Base-by-base conservation (phyloP, 108 stramenopile genomes). In the Pseudonitzschia delicatissima region DNA sequence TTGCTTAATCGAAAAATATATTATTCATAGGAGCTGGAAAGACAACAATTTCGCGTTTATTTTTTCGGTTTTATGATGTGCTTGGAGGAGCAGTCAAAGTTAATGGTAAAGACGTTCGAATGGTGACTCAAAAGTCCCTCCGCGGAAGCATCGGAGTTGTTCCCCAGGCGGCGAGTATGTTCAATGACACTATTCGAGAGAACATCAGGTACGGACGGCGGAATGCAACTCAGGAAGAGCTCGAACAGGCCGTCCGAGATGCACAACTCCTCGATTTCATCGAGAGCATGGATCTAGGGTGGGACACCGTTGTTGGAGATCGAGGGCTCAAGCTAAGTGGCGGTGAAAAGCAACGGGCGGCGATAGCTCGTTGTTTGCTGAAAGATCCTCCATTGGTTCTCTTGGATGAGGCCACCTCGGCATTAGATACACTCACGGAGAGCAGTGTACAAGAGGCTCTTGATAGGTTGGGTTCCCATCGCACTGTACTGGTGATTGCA, bases 241-340 rank as follows among this genome's bases (percentile, higher is more conserved):
- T 95, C 45, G 68, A 76, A 51, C 74, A 90, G 64, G 92, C 87
- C 2, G 84, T 84, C 6, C 49, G 76, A 28, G 83, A 85, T 75
- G 91, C 92, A 0, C 88, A 91, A 59, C 74, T 93, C n/a, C 50
- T 87, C 67, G 63, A 74, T 29, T 95, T 98, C 63, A 84, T 98
- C 57, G 71, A 80, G 17, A 69, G 71, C 26, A 69, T 98, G 50
- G 80, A 85, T 5, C 80, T 95, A 29, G 92, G 92, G 11, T 96
- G 89, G 83, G 93, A 98, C n/a, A 96, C 97, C 0, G 64, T 87
- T 60, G 97, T 99, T 26, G 98, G 98, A 27, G 98, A 99, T 66
- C 87, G 98, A 0, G 98, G 98, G 13, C 64, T 98, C 57, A 97
- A 98, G 62, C 82, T 99, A 6, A 77, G 74, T 65, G 73, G 84